Percentiles rank a stretch among this genome's conserved stretches.
These are phyloP conservation scores for Podospora didyma DNA, from an alignment of 495 filamentous ascomycete species.

Conservation along the genomic window DNA sequence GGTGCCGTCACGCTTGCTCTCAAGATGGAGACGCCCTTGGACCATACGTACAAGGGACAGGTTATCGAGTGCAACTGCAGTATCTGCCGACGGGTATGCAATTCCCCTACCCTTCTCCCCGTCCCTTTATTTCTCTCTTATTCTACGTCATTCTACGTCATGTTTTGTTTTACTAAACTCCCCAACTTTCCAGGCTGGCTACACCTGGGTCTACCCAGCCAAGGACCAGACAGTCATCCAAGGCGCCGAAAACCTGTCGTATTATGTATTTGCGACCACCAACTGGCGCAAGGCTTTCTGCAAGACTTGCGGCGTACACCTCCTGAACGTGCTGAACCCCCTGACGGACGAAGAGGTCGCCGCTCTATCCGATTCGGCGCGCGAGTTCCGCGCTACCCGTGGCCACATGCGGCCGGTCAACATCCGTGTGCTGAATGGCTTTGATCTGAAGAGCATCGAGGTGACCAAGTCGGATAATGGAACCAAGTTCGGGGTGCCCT, in stretches of 20 bases:
- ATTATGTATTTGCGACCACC: slow-evolving; percentile 29
- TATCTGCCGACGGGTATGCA: slow-evolving; percentile 36
- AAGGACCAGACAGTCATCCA: slow-evolving; percentile 26
- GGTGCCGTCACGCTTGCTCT: slow-evolving; percentile 41
- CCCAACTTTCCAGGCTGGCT: slow-evolving; percentile 16
- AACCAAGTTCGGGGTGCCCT: slow-evolving; percentile 18
- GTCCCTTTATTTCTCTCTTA: background rate
- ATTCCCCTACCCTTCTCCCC: background rate
- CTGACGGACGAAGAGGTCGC: slow-evolving; percentile 22
- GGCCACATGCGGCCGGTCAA: slow-evolving; percentile 20
- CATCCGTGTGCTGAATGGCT: slow-evolving; percentile 28
- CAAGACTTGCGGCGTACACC: slow-evolving; percentile 37
- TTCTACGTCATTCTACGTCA: no score
- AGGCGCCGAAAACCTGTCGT: slow-evolving; percentile 30
- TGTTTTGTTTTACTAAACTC: no score
- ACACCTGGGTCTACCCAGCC: slow-evolving; percentile 35
- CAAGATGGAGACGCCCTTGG: slow-evolving; percentile 30
- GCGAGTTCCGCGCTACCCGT: slow-evolving; percentile 1
- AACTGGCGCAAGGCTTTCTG: slow-evolving; percentile 38
- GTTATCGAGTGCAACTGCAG: slow-evolving; percentile 44
- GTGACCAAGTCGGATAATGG: slow-evolving; percentile 8
- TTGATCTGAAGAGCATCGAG: slow-evolving; percentile 28
- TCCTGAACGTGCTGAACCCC: slow-evolving; percentile 20
- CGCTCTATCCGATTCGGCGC: slow-evolving; percentile 15
- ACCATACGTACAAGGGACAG: slow-evolving; percentile 18